phyloP scores from a whole-genome alignment of 257 asterid genomes.

The Orobanche coerulescens region DNA sequence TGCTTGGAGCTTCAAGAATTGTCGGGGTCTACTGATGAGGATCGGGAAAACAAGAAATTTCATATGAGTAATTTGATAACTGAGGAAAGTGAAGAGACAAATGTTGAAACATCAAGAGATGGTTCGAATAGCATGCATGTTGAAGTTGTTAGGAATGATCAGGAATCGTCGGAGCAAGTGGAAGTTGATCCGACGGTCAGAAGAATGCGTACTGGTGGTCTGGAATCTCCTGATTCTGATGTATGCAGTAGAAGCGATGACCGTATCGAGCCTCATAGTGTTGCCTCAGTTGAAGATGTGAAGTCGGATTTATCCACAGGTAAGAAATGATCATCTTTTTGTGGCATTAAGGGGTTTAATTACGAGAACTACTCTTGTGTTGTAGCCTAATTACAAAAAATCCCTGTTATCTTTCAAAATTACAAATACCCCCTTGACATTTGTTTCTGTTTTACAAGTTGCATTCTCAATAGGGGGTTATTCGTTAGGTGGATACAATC shows the following conservation, averaged over 20 bases:
- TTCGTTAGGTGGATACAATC: background rate
- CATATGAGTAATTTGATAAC: constrained; percentile 25
- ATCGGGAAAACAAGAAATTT: constrained; percentile 32
- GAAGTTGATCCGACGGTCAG: constrained; percentile 25
- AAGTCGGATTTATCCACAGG: constrained; percentile 35
- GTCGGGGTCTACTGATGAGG: constrained; percentile 27
- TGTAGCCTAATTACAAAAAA: background rate
- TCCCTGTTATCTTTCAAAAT: background rate
- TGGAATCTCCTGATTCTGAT: constrained; percentile 31
- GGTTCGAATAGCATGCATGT: constrained; percentile 21
- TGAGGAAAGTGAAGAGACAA: constrained; percentile 32
- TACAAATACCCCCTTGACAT: background rate
- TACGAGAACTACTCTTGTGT: background rate
- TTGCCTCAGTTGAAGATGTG: constrained; percentile 24
- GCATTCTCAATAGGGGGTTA: background rate
- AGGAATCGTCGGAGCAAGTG: constrained; percentile 27
- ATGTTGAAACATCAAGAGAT: constrained; percentile 31
- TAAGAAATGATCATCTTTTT: constrained; percentile 21
- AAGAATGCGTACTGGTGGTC: constrained; percentile 11
- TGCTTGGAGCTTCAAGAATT: constrained; percentile 62
- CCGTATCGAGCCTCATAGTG: constrained; percentile 29
- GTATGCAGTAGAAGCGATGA: constrained; percentile 29
- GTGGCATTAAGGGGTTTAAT: background rate
- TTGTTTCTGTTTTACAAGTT: background rate
- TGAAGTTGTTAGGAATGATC: constrained; percentile 26